Base-by-base conservation (phyloP, 768 basidiomycete genomes). In the Mycena alexandri region DNA sequence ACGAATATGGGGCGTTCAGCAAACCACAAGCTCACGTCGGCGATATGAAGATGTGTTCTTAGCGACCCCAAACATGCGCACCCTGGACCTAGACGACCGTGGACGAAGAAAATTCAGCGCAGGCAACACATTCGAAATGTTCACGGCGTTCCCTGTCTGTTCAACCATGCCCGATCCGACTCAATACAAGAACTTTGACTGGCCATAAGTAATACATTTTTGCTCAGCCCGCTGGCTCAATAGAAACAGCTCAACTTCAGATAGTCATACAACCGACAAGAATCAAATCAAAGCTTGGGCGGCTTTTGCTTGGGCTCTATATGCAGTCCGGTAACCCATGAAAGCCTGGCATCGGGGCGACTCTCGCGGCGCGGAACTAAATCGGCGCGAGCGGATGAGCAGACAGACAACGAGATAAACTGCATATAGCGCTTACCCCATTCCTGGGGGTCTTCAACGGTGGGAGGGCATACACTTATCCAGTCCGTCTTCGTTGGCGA, bases 311-410 rank as follows among this genome's bases (percentile, higher is more conserved):
- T 67, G 33, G 60, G 65, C 25, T 55, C 46, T 13, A 71, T 52
- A 10, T 61, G 61, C 19, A 71, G 65, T 12, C 8, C 62, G 14
- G 42, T 56, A 10, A 71, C 61, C 69, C 69, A 71, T 16, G 65
- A n/a, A 29, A 36, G 25, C 43, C 57, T 71, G 2, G 29, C 61
- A n/a, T 67, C 60, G 1, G 69, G 69, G 51, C 48, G 53, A 33
- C 17, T 67, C 56, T 71, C 61, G 13, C 65, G 56, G 14, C 69
- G 65, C 0, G 69, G 69, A 12, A 47, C 69, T 71, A 54, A 24
- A 14, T 29, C 25, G 10, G 29, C 29, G 29, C n/a, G n/a, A n/a
- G 6, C 29, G 29, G 22, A 50, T 33, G 16, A 44, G 21, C 41
- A 24, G 24, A 48, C 29, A 22, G 9, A 25, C 29, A 29, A 29